phyloP scores from a whole-genome alignment of 2,329 filamentous ascomycete genomes.

The Fusarium sterilihyphosum region DNA sequence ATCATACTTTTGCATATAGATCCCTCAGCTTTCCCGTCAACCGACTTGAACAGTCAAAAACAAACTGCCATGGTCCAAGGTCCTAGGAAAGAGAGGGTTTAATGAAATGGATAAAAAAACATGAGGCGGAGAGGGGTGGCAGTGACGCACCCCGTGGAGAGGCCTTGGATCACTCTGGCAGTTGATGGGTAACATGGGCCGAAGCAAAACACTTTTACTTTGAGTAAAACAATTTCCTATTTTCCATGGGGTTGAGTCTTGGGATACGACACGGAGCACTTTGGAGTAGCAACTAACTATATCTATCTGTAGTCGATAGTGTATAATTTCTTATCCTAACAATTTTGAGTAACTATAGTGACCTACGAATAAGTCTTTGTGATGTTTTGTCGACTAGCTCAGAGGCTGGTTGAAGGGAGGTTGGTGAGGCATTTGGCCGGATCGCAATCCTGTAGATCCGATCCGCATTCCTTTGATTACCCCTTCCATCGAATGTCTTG shows the following conservation, averaged over 20 bases:
- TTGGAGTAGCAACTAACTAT: conserved; percentile 44
- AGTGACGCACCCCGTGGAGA: conserved; percentile 31
- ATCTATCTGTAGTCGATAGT: conserved; percentile 50
- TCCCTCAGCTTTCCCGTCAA: not conserved
- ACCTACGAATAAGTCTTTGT: not conserved
- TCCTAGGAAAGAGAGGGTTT: conserved; percentile 19
- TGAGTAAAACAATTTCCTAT: conserved; percentile 32
- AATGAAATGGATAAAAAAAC: conserved; percentile 9
- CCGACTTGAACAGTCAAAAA: conserved; percentile 21
- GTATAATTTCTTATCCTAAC: conserved; percentile 48
- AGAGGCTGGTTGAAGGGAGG: not conserved
- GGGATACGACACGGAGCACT: conserved; percentile 37
- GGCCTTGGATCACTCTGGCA: conserved; percentile 41
- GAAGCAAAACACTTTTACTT: conserved; percentile 39
- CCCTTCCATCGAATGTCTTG: conserved; percentile 20
- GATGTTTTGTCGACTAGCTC: not conserved
- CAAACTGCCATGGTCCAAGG: conserved; percentile 38
- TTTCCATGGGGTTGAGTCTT: conserved; percentile 36
- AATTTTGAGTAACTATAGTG: conserved; percentile 5
- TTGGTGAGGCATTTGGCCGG: conserved; percentile 1
- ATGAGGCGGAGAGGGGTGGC: conserved; percentile 22
- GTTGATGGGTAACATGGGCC: conserved; percentile 34
- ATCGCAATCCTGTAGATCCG: not conserved
- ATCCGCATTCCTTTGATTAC: conserved; percentile 20
- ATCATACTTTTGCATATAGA: conserved; percentile 24